Base-by-base conservation (phyloP, 2,329 filamentous ascomycete genomes). In the Aspergillus sp. region DNA sequence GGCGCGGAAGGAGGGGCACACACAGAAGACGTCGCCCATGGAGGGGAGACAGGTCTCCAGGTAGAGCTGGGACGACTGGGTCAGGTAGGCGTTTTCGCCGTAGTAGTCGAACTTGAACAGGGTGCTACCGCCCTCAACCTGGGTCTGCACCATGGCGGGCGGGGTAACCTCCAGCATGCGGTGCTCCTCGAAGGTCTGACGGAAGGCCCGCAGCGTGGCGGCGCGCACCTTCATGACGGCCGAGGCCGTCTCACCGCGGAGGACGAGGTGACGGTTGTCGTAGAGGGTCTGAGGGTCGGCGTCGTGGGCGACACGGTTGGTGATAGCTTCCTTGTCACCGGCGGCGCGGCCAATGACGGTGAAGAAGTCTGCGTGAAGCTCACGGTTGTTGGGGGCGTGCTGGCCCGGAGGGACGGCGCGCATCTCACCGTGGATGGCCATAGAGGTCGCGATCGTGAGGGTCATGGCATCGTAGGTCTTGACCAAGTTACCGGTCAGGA, bases 1-100 rank as follows among this genome's bases (percentile, higher is more conserved):
- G 13, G 94, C 94, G 57, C 94, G 92, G 87, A 99, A 99, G 2
- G 93, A 97, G 74, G 96, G 96, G 75, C 96, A 92, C 66, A 99
- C 93, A 71, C 93, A 97, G 82, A 95, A 99, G 49, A 97, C 91
- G 70, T 97, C 90, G 63, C 94, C 94, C 65, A 97, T 81, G 47
- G 88, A 90, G 10, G 93, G 91, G 29, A 99, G 79, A 60, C 88
- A 91, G 29, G 94, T 99, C 80, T 99, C 94, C 54, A 99, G 88
- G 76, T 99, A 99, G 49, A 99, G 85, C 76, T 99, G 94, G 31
- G 90, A 96, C 3, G 92, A 97, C 76, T 99, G 94, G 3, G 94
- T 97, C 58, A 99, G 85, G 78, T 92, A 99, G 54, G 94, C 89
- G 63, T 87, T 83, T 74, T 97, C 89, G 63, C 86, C 88, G 75